These are phyloP conservation scores for Cytospora schulzeri DNA, from an alignment of 2,329 filamentous ascomycete species.

Conservation along the genomic window DNA sequence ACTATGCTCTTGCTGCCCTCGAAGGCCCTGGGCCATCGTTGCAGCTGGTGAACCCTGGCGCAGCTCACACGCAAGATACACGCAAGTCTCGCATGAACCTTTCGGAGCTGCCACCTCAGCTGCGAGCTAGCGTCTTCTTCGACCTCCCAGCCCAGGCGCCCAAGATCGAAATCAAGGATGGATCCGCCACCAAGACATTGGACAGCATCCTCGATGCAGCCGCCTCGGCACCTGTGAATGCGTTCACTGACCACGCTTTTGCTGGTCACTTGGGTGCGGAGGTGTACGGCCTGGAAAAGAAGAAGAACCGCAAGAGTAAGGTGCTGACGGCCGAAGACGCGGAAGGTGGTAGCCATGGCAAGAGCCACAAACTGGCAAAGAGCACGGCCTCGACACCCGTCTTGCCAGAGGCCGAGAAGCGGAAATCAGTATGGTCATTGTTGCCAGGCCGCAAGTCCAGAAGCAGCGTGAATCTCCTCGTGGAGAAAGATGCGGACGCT, in stretches of 20 bases:
- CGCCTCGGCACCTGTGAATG: constrained; percentile 81
- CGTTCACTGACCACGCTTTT: constrained; percentile 88
- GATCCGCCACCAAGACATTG: constrained; percentile 84
- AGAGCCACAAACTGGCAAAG: constrained; percentile 33
- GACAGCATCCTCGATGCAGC: constrained; percentile 93
- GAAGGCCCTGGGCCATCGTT: constrained; percentile 6
- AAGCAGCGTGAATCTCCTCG: constrained; percentile 27
- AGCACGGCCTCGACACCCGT: constrained; percentile 29
- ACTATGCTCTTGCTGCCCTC: constrained; percentile 16
- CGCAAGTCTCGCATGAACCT: constrained; percentile 45
- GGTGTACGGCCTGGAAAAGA: constrained; percentile 67
- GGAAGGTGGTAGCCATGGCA: constrained; percentile 4
- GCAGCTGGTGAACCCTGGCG: constrained; percentile 8
- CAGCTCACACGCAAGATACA: constrained; percentile 28
- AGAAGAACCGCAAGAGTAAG: constrained; percentile 43
- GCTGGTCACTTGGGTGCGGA: constrained; percentile 75
- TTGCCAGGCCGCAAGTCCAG: constrained; percentile 31
- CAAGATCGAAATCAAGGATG: constrained; percentile 64
- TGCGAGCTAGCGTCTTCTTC: constrained; percentile 91
- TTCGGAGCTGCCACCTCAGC: constrained; percentile 72
- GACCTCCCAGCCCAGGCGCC: constrained; percentile 63
- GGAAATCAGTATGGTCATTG: constrained; percentile 29
- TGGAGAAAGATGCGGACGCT: constrained; percentile 25
- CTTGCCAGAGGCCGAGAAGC: constrained; percentile 28
- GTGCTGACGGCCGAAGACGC: constrained; percentile 9